phyloP scores from a whole-genome alignment of 768 basidiomycete genomes.

The Scleroderma citrinum region DNA sequence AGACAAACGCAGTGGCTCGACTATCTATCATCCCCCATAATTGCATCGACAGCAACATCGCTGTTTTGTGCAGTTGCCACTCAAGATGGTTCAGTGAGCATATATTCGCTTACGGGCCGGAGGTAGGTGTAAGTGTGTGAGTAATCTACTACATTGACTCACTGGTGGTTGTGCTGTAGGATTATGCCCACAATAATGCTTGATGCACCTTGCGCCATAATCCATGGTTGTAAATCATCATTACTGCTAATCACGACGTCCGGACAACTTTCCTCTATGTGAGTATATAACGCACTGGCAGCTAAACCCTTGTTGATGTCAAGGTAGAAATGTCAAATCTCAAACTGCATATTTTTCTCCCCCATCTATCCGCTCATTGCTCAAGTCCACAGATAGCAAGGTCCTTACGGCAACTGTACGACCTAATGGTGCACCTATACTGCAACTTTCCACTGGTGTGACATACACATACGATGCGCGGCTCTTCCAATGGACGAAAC shows the following conservation, averaged over 20 bases:
- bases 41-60: conserved; percentile 58
- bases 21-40: conserved; percentile 70
- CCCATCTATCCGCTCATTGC: conserved; percentile 52
- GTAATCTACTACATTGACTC: too few relatives aligned
- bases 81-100: conserved; percentile 73
- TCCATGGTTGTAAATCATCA: conserved; percentile 59
- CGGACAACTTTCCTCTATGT: conserved; percentile 78
- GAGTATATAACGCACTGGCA: conserved; percentile 14
- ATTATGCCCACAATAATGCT: conserved; percentile 72
- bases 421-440: conserved; percentile 73
- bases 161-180: conserved; percentile 34
- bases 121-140: conserved; percentile 43
- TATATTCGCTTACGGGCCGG: conserved; percentile 82
- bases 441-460: conserved; percentile 72
- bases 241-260: conserved; percentile 69
- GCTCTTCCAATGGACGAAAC: conserved; percentile 63
- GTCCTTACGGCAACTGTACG: conserved; percentile 64
- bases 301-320: conserved; percentile 5
- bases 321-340: conserved; percentile 69
- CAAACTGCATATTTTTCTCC: conserved; percentile 61
- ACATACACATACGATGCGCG: conserved; percentile 73
- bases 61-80: conserved; percentile 70
- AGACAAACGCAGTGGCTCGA: conserved; percentile 86
- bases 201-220: conserved; percentile 60
- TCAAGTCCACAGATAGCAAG: conserved; percentile 50